Evolutionary conservation across 345 rosid genomes (phyloP), one percentile per base, ranked within the genome.

Genomic region (Brassica nigra): DNA sequence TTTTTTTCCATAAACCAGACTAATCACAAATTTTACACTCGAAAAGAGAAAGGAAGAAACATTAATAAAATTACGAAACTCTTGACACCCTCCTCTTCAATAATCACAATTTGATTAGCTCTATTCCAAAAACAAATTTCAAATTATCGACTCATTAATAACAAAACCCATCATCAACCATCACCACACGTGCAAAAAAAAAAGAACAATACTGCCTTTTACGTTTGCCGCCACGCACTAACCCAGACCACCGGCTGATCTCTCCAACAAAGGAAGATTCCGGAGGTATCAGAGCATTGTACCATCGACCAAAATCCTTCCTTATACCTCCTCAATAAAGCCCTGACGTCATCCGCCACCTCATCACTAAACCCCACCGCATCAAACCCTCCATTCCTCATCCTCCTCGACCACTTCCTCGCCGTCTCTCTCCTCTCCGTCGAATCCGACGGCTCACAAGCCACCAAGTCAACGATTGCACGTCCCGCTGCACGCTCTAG

Each of bases 191-290:
- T 84, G 87, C 84, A 77, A 83, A 77, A 85, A 10, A 10, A 23
- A 23, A 23, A 23, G 27, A 23, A 23, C 27, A 23, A 23, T 23
- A 23, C 27, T 23, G 27, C 27, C 9, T 62, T 70, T 71, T 30
- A 68, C 84, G 85, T 82, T 15, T 98, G 93, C 81, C 91, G 81
- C 98, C 99, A 95, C 69, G 99, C 92, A 84, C 98, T 89, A 29
- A 94, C 91, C 99, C 99, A 95, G 47, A 92, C 94, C 74, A 95
- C 97, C 83, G 90, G 93, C 83, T 91, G 95, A 23, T 95, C 97
- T 86, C 92, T 91, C 96, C 97, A 95, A 47, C 92, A 84, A 76
- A 95, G 85, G 91, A 91, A 95, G 79, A 92, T 91, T 79, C 99
- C 99, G 78, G 86, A 91, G 34, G 86, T 87, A 52, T 86, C 94